phyloP scores from a whole-genome alignment of 441 rosid genomes.

The Biscutella laevigata region DNA sequence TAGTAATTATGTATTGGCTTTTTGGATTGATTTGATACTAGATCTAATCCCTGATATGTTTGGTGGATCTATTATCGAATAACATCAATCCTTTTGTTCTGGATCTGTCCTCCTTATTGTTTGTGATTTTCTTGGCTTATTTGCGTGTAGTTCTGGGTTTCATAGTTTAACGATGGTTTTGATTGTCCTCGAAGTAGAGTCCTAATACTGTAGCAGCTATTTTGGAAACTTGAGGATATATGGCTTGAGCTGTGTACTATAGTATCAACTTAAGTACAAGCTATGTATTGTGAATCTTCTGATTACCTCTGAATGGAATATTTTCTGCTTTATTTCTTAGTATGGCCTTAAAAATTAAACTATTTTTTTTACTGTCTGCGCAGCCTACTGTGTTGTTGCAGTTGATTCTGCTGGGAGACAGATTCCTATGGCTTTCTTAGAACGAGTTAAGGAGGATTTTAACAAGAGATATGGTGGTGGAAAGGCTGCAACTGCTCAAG shows the following conservation, averaged over 20 bases:
- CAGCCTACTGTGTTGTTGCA: constrained; percentile 93
- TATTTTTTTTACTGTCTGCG: constrained; percentile 17
- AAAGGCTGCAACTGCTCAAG: constrained; percentile 66
- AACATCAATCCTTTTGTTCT: not conserved
- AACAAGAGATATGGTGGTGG: constrained; percentile 77
- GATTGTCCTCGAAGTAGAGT: no score
- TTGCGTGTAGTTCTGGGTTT: not conserved
- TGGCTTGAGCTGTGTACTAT: not conserved
- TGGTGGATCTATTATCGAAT: not conserved
- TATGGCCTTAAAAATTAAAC: not conserved
- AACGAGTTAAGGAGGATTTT: constrained; percentile 80
- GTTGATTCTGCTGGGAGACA: constrained; percentile 81
- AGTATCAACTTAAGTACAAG: not conserved
- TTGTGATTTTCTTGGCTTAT: constrained; percentile 6
- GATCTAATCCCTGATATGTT: constrained; percentile 11
- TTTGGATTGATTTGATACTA: not conserved
- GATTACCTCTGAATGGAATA: no score
- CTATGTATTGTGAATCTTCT: not conserved
- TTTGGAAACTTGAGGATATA: not conserved
- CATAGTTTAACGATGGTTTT: no score
- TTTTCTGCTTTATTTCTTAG: not conserved
- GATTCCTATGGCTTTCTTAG: constrained; percentile 82
- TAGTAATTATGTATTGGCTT: not conserved
- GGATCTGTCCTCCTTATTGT: no score
- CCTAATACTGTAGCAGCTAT: no score